Evolutionary conservation across 768 basidiomycete genomes (phyloP).

Genomic region (Naganishia randhawae): DNA sequence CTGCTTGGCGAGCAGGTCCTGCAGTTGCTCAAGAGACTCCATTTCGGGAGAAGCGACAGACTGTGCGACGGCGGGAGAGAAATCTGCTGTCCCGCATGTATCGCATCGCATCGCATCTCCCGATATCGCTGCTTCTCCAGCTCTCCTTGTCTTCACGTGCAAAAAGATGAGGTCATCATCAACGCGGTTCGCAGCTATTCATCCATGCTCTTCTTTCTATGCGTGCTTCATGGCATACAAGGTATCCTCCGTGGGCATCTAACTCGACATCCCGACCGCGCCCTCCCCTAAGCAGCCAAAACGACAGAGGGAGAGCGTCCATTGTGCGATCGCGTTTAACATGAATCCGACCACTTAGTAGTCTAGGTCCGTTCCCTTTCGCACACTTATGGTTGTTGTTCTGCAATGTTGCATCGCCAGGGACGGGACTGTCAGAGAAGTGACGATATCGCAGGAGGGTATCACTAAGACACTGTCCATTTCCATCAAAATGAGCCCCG

Average conservation of each 20-base stretch:
- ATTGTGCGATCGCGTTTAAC: not conserved
- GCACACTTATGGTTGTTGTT: too few species aligned
- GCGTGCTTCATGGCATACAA: too few species aligned
- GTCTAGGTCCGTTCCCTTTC: not conserved
- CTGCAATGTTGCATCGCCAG: too few species aligned
- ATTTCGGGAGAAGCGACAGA: not conserved
- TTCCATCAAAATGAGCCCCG: not conserved
- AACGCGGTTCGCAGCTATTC: not conserved
- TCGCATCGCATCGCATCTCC: too few species aligned
- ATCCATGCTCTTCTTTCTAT: not conserved
- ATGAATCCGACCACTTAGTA: not conserved
- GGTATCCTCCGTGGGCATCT: too few species aligned
- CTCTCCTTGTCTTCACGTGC: not conserved
- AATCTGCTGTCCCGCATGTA: too few species aligned
- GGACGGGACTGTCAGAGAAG: not conserved
- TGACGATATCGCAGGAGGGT: not conserved
- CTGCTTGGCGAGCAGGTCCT: not conserved
- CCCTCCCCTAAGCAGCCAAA: constrained; percentile 1
- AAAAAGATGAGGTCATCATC: constrained; percentile 10
- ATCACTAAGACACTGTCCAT: not conserved
- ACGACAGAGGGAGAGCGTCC: not conserved
- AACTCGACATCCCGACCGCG: not conserved
- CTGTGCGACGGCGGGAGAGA: not conserved
- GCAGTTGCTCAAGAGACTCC: not conserved
- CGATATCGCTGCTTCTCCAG: too few species aligned